These are phyloP conservation scores for Sambucus nigra DNA, from an alignment of 129 eudicot genomes.

Conservation along the genomic window DNA sequence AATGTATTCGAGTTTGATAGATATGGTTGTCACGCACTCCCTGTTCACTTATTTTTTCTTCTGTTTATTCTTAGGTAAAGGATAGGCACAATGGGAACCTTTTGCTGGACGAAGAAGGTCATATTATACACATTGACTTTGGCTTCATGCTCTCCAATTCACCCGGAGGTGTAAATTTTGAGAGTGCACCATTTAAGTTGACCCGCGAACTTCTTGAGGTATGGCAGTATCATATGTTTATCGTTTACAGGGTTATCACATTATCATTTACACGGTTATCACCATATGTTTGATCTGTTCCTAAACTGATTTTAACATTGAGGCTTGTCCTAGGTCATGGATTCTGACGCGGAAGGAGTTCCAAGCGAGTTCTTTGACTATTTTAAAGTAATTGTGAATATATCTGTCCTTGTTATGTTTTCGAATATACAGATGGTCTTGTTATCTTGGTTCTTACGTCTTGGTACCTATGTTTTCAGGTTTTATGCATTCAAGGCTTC, in stretches of 20 bases:
- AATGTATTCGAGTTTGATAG: too few relatives aligned
- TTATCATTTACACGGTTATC: neutral
- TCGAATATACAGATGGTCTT: neutral
- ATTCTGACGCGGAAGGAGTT: slow-evolving; percentile 99
- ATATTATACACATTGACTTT: slow-evolving; percentile 93
- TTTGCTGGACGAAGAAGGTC: slow-evolving; percentile 98
- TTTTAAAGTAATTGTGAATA: slow-evolving; percentile 48
- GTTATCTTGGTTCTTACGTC: slow-evolving; percentile 15
- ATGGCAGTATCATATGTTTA: slow-evolving; percentile 10
- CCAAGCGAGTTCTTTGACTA: slow-evolving; percentile 99
- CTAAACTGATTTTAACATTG: slow-evolving; percentile 1
- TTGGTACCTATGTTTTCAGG: slow-evolving; percentile 36
- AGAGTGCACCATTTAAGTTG: slow-evolving; percentile 98
- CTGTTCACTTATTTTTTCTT: neutral
- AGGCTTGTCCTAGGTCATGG: slow-evolving; percentile 74
- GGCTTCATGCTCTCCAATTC: slow-evolving; percentile 99
- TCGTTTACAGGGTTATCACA: neutral
- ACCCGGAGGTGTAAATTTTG: slow-evolving; percentile 99
- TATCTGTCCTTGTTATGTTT: neutral
- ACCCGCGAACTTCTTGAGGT: slow-evolving; percentile 99
- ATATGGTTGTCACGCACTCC: neutral
- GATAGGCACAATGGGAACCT: slow-evolving; percentile 99
- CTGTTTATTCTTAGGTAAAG: slow-evolving; percentile 51
- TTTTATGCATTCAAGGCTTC: slow-evolving; percentile 97
- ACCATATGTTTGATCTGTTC: too few relatives aligned